Conservation (phyloP, 345 rosid genomes). For the Moricandia moricandioides region DNA sequence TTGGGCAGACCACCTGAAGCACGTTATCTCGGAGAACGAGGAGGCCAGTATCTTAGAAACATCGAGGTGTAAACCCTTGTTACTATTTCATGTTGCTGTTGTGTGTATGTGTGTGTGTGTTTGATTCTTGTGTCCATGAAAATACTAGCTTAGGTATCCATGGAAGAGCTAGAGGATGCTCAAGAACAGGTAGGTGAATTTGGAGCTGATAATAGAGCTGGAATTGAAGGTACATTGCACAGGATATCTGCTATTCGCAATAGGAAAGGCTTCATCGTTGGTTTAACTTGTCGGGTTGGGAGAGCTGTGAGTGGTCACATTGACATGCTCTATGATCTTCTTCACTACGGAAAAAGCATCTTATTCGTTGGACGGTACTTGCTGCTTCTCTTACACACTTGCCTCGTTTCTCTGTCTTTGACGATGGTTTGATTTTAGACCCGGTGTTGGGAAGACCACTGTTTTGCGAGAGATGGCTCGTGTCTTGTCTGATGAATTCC, state of each 20-base stretch:
- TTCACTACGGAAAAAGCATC: conserved; percentile 61
- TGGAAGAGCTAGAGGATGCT: conserved; percentile 59
- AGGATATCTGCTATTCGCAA: conserved; percentile 63
- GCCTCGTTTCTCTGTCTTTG: background rate
- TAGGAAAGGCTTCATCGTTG: conserved; percentile 53
- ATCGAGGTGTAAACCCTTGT: too few relatives aligned
- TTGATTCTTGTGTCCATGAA: conserved; percentile 14
- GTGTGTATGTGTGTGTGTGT: background rate
- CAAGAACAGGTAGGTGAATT: conserved; percentile 59
- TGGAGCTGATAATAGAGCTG: conserved; percentile 63
- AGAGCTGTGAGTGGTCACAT: conserved; percentile 61
- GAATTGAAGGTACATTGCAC: conserved; percentile 68
- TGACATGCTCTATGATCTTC: conserved; percentile 64
- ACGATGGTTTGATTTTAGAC: conserved; percentile 35
- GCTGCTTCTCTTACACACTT: background rate
- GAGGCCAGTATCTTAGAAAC: conserved; percentile 52
- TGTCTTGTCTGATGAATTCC: conserved; percentile 60
- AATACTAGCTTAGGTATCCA: conserved; percentile 53
- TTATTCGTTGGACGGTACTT: conserved; percentile 63
- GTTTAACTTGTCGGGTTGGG: conserved; percentile 66
- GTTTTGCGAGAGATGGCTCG: conserved; percentile 65
- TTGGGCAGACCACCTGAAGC: conserved; percentile 66
- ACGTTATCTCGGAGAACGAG: conserved; percentile 55
- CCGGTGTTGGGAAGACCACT: conserved; percentile 79
- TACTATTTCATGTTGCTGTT: background rate